These are phyloP conservation scores for Huiozyma sinensis DNA, from an alignment of 805 yeast species.

Conservation along the genomic window DNA sequence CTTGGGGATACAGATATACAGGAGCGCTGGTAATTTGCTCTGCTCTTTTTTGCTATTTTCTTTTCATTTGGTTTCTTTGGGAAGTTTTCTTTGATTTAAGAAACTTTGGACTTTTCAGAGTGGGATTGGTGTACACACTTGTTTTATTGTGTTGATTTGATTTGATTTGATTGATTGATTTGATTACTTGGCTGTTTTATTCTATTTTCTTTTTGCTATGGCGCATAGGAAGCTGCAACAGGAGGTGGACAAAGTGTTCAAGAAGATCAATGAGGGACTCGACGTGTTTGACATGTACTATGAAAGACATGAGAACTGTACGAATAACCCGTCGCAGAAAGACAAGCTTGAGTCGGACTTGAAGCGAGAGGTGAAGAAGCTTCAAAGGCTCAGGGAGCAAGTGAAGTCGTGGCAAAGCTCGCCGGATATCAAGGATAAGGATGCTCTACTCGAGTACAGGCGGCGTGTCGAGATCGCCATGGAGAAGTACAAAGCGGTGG, in stretches of 20 bases:
- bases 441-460: constrained; percentile 68
- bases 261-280: constrained; percentile 82
- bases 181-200: neutral
- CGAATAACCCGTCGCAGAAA: constrained; percentile 72
- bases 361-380: constrained; percentile 89
- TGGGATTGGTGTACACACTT: neutral
- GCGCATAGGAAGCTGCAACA: constrained; percentile 39
- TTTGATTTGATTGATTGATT: neutral
- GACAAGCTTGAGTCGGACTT: constrained; percentile 88
- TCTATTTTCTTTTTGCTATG: constrained; percentile 19
- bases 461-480: constrained; percentile 63
- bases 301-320: constrained; percentile 73
- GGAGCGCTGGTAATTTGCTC: too few relatives aligned
- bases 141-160: too few relatives aligned
- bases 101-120: neutral
- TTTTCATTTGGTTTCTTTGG: too few relatives aligned
- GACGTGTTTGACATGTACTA: constrained; percentile 74
- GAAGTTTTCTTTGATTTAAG: too few relatives aligned
- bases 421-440: constrained; percentile 84
- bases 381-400: constrained; percentile 89
- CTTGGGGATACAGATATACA: too few relatives aligned
- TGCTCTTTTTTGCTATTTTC: too few relatives aligned
- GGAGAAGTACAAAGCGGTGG: constrained; percentile 95
- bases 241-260: constrained; percentile 86
- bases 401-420: constrained; percentile 92